Evolutionary conservation across 306 rosid species (phyloP).

Genomic region (cucumber (Cucumis sativus)): DNA sequence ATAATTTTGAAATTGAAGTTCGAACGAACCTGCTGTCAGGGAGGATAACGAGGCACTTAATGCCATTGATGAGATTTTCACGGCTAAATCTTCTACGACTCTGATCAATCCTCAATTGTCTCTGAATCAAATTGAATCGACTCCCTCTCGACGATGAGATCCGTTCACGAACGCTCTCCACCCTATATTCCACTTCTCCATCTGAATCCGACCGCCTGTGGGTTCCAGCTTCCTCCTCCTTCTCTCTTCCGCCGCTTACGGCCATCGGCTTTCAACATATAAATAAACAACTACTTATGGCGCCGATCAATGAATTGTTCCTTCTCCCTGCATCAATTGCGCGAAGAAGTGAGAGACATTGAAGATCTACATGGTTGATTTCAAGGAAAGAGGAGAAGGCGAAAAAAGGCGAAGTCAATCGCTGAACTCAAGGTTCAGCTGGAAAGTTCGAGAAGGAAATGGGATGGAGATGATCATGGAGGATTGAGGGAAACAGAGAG

Average conservation of each 20-base stretch:
- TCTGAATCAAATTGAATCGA: constrained; percentile 42
- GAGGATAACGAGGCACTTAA: constrained; percentile 29
- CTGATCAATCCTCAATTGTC: constrained; percentile 32
- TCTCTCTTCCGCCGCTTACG: neutral
- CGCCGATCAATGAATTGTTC: neutral
- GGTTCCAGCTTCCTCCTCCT: neutral
- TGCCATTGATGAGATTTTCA: constrained; percentile 32
- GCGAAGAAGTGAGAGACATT: neutral
- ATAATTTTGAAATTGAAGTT: neutral
- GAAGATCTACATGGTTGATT: neutral
- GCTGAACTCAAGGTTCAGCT: neutral
- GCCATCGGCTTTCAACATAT: neutral
- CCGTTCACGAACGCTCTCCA: constrained; percentile 44
- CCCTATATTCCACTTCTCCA: constrained; percentile 28
- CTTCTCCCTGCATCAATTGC: neutral
- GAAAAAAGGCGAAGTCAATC: neutral
- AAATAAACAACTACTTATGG: neutral
- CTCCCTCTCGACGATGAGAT: constrained; percentile 68
- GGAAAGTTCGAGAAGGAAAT: neutral
- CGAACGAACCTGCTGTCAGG: constrained; percentile 53
- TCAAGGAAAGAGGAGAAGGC: neutral
- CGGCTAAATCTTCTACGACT: constrained; percentile 37
- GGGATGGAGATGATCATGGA: neutral
- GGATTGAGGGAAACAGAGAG: neutral
- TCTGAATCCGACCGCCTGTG: neutral